A percentile compares a stretch with the other conserved stretches of the same genome.
Conservation (phyloP, 768 basidiomycete species). For the Amanita pallidorosea region DNA sequence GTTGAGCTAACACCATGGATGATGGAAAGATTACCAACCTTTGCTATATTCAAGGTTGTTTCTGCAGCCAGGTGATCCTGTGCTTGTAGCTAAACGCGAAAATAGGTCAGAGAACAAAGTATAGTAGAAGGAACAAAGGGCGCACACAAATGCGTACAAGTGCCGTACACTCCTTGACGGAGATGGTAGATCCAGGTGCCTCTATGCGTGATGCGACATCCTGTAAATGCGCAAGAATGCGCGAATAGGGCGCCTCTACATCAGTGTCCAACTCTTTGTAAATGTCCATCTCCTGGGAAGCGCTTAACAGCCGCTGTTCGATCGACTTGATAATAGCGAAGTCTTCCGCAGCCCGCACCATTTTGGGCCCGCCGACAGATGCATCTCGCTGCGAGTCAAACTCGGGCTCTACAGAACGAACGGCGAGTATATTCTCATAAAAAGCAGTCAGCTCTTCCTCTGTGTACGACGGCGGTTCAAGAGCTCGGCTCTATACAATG, state of each 20-base stretch:
- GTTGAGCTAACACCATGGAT: neutral
- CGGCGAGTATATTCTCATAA: conserved; percentile 34
- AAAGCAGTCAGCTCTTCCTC: conserved; percentile 31
- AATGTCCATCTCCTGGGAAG: conserved; percentile 2
- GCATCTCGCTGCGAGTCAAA: conserved; percentile 5
- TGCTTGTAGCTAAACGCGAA: conserved; percentile 27
- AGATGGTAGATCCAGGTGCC: conserved; percentile 29
- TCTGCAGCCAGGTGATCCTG: conserved; percentile 41
- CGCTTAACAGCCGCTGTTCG: conserved; percentile 21
- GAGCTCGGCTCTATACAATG: conserved; percentile 17
- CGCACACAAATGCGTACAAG: conserved; percentile 42
- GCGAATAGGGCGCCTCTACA: conserved; percentile 15
- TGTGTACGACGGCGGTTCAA: conserved; percentile 24
- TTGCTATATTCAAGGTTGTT: conserved; percentile 42
- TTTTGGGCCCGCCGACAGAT: conserved; percentile 10
- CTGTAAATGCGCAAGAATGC: conserved; percentile 23
- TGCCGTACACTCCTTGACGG: conserved; percentile 41
- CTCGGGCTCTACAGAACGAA: conserved; percentile 12
- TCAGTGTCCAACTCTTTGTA: neutral
- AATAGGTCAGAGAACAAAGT: conserved; percentile 2
- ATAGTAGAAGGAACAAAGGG: conserved; percentile 1
- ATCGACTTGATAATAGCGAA: conserved; percentile 20
- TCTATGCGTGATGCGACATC: conserved; percentile 24
- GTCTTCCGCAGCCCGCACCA: conserved; percentile 20
- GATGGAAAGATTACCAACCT: conserved; percentile 17